Evolutionary conservation across 768 basidiomycete species (phyloP), one percentile per base, ranked within the genome.

Genomic region (Pisolithus sp.): DNA sequence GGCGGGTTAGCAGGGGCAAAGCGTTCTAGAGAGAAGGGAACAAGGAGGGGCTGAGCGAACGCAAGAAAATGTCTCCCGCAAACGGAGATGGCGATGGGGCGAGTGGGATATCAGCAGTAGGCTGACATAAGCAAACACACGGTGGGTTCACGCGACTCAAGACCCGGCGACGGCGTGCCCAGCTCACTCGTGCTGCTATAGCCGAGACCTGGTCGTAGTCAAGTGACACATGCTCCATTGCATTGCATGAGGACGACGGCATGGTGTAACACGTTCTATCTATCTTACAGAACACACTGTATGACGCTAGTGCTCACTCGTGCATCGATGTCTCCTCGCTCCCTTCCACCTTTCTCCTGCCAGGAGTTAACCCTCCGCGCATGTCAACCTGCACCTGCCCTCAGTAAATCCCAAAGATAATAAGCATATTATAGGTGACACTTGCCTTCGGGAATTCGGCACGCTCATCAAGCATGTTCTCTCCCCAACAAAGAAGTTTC

Each of bases 401-500:
- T 64, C 50, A 59, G 62, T 49, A 48, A 50, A 58, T 53, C 59
- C 63, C 64, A 57, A 65, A 57, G 53, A 37, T 43, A 30, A 57
- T 4, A 30, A 53, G 45, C 34, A 15, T 15, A 13, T 34, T 5
- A 34, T n/a, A 51, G 48, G 58, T 15, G 49, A 40, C 43, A 53
- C 78, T 56, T 65, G 86, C 83, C 77, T 81, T 82, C 7, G 89
- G 89, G 72, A 89, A 90, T 42, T 89, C 89, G 1, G 82, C 85
- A 54, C 80, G 79, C 62, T 90, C 88, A 51, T 78, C 79, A 58
- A 95, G 68, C 76, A 86, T 71, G 46, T 73, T 76, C 72, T 95
- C 93, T 0, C 91, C 93, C 93, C 93, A 98, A 43, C 79, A 81
- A 59, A 94, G 73, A 59, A 96, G 73, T 70, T 87, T 83, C 67